A percentile compares a stretch with the other conserved stretches of the same genome.
Evolutionary conservation across 2,329 filamentous ascomycete genomes (phyloP).

Genomic region (Phaeosphaeria sp.): DNA sequence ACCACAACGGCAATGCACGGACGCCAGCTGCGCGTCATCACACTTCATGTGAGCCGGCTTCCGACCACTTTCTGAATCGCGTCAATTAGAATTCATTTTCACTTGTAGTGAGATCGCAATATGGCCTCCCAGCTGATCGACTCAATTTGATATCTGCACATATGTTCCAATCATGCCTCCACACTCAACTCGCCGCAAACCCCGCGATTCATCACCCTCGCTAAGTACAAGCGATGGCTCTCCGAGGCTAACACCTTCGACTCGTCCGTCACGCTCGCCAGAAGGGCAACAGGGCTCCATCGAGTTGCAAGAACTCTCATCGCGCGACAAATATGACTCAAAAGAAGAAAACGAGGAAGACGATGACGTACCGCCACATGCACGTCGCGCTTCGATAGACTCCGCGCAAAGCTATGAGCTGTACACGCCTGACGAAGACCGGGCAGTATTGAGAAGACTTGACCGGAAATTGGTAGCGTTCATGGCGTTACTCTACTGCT

Average conservation of each 20-base stretch:
- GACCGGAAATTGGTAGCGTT: conserved; percentile 81
- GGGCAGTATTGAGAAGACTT: conserved; percentile 73
- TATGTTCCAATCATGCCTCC: neutral
- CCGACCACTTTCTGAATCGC: neutral
- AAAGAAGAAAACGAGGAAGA: conserved; percentile 30
- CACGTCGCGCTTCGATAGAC: conserved; percentile 29
- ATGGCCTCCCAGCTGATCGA: neutral
- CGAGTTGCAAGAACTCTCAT: conserved; percentile 30
- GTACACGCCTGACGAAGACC: conserved; percentile 74
- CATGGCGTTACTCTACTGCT: conserved; percentile 80
- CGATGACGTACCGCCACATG: conserved; percentile 27
- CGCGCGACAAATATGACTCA: conserved; percentile 14
- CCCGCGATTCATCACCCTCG: conserved; percentile 19
- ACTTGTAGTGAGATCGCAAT: neutral
- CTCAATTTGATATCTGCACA: neutral
- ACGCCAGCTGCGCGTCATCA: conserved; percentile 1
- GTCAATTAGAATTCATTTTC: neutral
- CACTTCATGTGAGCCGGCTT: neutral
- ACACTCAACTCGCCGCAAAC: conserved; percentile 16
- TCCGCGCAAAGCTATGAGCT: conserved; percentile 56
- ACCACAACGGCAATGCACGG: neutral
- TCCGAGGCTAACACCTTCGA: conserved; percentile 29
- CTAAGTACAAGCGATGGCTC: conserved; percentile 31
- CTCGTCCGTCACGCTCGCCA: conserved; percentile 23
- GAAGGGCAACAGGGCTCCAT: conserved; percentile 26